These are phyloP conservation scores for Diplodia scrobiculata DNA, from an alignment of 2,329 filamentous ascomycete genomes.

Conservation along the genomic window DNA sequence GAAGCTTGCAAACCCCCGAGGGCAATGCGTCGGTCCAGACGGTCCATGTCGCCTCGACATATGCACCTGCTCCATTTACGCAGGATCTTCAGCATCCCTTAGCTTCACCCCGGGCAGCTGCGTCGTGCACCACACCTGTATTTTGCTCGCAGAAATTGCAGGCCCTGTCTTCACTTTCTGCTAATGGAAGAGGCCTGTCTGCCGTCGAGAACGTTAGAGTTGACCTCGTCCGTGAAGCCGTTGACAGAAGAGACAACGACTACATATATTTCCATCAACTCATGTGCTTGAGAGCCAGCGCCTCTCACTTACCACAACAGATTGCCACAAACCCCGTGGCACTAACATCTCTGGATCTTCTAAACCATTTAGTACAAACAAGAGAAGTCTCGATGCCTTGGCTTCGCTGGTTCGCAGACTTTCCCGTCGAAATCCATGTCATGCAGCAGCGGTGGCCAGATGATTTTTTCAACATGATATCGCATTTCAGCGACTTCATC, in stretches of 20 bases:
- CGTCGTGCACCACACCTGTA: neutral
- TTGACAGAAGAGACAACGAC: neutral
- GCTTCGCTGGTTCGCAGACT: conserved; percentile 45
- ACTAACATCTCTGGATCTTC: neutral
- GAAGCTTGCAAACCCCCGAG: neutral
- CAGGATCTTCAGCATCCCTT: neutral
- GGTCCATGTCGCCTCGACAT: neutral
- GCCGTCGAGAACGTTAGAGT: conserved; percentile 5
- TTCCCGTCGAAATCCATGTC: conserved; percentile 47
- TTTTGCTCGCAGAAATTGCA: neutral
- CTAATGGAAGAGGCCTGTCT: neutral
- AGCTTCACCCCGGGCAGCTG: neutral
- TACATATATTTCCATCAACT: conserved; percentile 26
- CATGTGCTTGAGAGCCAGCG: conserved; percentile 17
- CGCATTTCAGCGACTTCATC: conserved; percentile 46
- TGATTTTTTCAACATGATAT: conserved; percentile 41
- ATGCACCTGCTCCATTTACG: neutral
- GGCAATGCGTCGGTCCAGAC: neutral
- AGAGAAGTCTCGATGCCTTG: neutral
- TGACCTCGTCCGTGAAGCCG: conserved; percentile 6
- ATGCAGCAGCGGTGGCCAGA: conserved; percentile 36
- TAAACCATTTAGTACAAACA: conserved; percentile 5
- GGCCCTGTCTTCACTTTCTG: neutral
- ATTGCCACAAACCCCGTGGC: neutral
- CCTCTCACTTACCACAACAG: neutral